These are phyloP conservation scores for Xerocomus amazonicus DNA, from an alignment of 1,284 basidiomycete species.

Conservation along the genomic window DNA sequence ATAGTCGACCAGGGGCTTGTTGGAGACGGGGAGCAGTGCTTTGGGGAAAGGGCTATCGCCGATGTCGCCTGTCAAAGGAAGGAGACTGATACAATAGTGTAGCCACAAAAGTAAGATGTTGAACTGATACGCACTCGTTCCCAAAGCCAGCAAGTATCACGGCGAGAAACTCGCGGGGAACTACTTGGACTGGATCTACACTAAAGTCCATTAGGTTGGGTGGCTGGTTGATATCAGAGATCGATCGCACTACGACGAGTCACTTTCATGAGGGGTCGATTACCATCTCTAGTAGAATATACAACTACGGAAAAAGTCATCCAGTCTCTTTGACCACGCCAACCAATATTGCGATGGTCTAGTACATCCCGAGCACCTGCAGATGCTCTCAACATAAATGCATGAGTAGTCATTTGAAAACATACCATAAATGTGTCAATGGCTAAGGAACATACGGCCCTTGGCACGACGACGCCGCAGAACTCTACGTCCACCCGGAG, in stretches of 20 bases:
- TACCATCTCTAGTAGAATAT: slow-evolving; percentile 6
- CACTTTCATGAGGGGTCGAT: slow-evolving; percentile 3
- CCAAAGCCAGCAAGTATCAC: slow-evolving; percentile 86
- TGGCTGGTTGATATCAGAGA: background rate
- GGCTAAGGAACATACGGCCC: slow-evolving; percentile 40
- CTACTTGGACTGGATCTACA: slow-evolving; percentile 46
- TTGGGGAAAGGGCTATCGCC: slow-evolving; percentile 79
- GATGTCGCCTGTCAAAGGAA: slow-evolving; percentile 68
- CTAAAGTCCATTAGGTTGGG: slow-evolving; percentile 56
- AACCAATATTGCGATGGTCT: background rate
- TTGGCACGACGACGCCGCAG: slow-evolving; percentile 40
- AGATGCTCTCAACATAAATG: background rate
- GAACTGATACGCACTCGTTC: slow-evolving; percentile 58
- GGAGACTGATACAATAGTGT: slow-evolving; percentile 46
- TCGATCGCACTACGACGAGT: background rate
- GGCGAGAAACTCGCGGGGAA: slow-evolving; percentile 73
- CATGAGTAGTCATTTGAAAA: background rate
- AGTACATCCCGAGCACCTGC: background rate
- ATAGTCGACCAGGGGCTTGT: slow-evolving; percentile 85
- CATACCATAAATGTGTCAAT: slow-evolving; percentile 29
- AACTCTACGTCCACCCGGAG: slow-evolving; percentile 28
- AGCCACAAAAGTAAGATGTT: background rate
- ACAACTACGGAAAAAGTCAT: slow-evolving; percentile 1
- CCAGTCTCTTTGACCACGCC: background rate
- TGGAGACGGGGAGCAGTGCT: slow-evolving; percentile 82